A percentile compares a stretch with the other conserved stretches of the same genome.
These are phyloP conservation scores for Phytopythium chamaehyphon DNA, from an alignment of 352 stramenopile genomes.

Conservation along the genomic window DNA sequence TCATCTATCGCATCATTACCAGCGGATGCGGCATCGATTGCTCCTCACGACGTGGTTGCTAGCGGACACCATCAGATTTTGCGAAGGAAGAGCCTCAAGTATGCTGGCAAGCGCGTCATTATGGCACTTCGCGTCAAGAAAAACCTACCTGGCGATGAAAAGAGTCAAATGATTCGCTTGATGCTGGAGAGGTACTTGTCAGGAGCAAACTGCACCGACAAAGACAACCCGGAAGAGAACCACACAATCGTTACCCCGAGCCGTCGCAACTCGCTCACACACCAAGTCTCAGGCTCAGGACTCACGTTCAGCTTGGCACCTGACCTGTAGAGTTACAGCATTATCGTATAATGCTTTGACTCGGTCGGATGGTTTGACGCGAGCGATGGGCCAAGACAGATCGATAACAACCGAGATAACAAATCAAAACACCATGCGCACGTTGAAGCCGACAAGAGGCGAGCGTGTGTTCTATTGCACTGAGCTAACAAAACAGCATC, in stretches of 20 bases:
- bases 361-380: too few species aligned
- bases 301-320: slow-evolving; percentile 11
- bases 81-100: slow-evolving; percentile 34
- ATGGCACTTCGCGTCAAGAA: slow-evolving; percentile 61
- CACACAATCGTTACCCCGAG: too few species aligned
- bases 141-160: slow-evolving; percentile 36
- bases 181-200: slow-evolving; percentile 30
- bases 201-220: too few species aligned
- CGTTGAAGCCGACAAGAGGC: slow-evolving; percentile 59
- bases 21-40: not conserved
- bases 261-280: slow-evolving; percentile 1
- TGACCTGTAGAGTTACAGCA: slow-evolving; percentile 3
- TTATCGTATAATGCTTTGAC: too few species aligned
- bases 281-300: slow-evolving; percentile 12
- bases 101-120: slow-evolving; percentile 64
- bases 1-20: not conserved
- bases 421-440: not conserved
- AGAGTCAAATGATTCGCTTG: slow-evolving; percentile 55
- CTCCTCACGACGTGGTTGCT: not conserved
- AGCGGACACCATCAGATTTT: not conserved
- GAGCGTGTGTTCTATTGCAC: slow-evolving; percentile 54
- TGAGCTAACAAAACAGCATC: slow-evolving; percentile 22
- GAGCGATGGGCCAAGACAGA: too few species aligned
- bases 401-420: not conserved
- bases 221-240: too few species aligned